Base-by-base conservation (phyloP, 1,139 yeast species). In the Yamadazyma membranifaciens region DNA sequence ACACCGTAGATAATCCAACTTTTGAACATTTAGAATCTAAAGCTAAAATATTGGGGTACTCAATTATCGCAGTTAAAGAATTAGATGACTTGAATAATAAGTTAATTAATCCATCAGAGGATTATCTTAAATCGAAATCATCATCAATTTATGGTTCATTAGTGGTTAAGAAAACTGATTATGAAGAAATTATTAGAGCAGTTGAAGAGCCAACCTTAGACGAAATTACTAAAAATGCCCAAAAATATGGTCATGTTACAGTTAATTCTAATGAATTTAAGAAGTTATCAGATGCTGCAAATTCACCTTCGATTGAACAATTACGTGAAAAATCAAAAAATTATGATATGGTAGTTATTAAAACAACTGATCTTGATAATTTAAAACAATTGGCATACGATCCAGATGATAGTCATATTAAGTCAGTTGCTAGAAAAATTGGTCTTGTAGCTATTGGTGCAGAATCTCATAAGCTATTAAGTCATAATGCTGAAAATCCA, bases 261-360 rank as follows among this genome's bases (percentile, higher is more conserved):
- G 25, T 54, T 6, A 13, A 41, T 2, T 33, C 37, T 2, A 38
- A 39, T 10, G 45, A 43, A 7, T 44, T 39, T 12, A 25, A 40
- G 3, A 9, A 40, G 11, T 47, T 47, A 31, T 34, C 41, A 9
- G 22, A n/a, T 14, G 41, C 50, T 20, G 58, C 60, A 1, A 24
- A 51, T 28, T 28, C 47, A 1, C 71, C 72, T 6, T 40, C 56
- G 3, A 41, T 62, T 34, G 62, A 57, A 10, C 65, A 62, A 40
- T 55, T 66, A 6, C 50, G 51, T 25, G 38, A 48, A 5, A 60
- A 52, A 12, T 62, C 67, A 1, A 59, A 57, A 27, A 48, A 15
- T 1, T 42, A 45, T 40, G 39, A 33, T 2, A 40, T 48, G 33
- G 37, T 47, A 2, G 42, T 50, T n/a, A 28, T 54, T n/a, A 31